Evolutionary conservation across 2,329 filamentous ascomycete genomes (phyloP), one percentile per base, ranked within the genome.

Genomic region (Plectosphaerella cucumerina): DNA sequence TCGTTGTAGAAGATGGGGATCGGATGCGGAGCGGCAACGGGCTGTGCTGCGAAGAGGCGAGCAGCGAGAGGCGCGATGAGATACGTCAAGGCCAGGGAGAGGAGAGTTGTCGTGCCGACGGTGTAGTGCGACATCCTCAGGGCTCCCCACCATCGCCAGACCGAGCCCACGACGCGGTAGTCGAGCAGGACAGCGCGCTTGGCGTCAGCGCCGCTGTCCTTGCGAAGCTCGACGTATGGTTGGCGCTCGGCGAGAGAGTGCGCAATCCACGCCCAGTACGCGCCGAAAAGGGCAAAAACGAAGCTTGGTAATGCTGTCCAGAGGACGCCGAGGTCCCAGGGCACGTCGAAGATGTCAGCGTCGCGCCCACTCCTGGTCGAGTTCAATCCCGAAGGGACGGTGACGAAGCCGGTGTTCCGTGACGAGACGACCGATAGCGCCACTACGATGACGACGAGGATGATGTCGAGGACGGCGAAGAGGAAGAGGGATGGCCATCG

Each of bases 261-360:
- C 3, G 48, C 43, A 5, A 50, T 50, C 48, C 48, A 50, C 15
- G 31, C 34, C 48, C 48, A 50, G 48, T 50, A 50, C 0, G 43
- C 48, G 21, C 20, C 48, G 43, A 50, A 50, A 6, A 50, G 42
- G n/a, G 48, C 20, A 15, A 50, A 50, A 2, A 17, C 12, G 6
- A 50, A 41, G 17, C 43, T 50, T 2, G 48, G 48, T 5, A 50
- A 9, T 12, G 48, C 37, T 15, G 43, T 50, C 47, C 48, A 46
- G 6, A 46, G 33, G 2, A 50, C 12, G 12, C 48, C 43, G 12
- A 46, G 26, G 11, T 46, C 34, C 34, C 14, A 35, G 17, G 48
- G 26, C 12, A 46, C 4, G 35, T 42, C 26, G 21, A 48, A 33
- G 6, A n/a, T 17, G n/a, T 15, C 23, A 6, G 35, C 4, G 5